A percentile compares a stretch with the other conserved stretches of the same genome.
Evolutionary conservation across 371 early-diverging fungal genomes (phyloP).

Genomic region (Mortierella sp.): DNA sequence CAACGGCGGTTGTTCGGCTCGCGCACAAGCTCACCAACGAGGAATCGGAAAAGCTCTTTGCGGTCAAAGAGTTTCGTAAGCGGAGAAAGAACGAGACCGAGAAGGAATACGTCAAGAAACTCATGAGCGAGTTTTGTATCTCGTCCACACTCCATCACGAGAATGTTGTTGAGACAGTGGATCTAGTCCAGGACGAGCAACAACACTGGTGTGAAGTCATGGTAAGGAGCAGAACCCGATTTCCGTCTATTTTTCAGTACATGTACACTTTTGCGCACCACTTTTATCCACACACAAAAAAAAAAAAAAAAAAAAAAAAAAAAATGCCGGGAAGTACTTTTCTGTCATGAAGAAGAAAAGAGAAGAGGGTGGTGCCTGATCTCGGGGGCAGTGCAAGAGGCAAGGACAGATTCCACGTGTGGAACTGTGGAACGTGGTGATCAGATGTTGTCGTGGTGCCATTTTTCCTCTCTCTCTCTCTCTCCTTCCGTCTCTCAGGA

Average conservation of each 20-base stretch:
- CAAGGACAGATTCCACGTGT: no score
- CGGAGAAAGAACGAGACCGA: constrained; percentile 85
- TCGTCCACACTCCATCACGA: constrained; percentile 85
- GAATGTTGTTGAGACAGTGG: constrained; percentile 92
- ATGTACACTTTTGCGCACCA: not conserved
- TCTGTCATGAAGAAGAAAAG: no score
- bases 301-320: not conserved
- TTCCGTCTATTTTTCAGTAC: not conserved
- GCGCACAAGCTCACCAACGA: constrained; percentile 68
- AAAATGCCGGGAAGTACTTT: no score
- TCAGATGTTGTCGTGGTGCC: no score
- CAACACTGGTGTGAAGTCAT: constrained; percentile 94
- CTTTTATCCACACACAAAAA: not conserved
- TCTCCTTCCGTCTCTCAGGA: no score
- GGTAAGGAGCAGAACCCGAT: constrained; percentile 57
- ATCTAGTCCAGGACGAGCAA: constrained; percentile 88
- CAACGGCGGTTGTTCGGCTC: constrained; percentile 90
- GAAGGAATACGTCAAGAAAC: constrained; percentile 90
- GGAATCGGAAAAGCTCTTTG: constrained; percentile 77
- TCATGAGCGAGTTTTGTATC: constrained; percentile 93
- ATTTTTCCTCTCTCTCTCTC: no score
- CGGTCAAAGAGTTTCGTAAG: constrained; percentile 93
- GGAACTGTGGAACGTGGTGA: no score
- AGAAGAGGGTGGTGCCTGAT: no score
- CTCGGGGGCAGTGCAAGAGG: no score